phyloP scores from a whole-genome alignment of 1,284 basidiomycete species.

The Anthracocystis panici-leucophaei region DNA sequence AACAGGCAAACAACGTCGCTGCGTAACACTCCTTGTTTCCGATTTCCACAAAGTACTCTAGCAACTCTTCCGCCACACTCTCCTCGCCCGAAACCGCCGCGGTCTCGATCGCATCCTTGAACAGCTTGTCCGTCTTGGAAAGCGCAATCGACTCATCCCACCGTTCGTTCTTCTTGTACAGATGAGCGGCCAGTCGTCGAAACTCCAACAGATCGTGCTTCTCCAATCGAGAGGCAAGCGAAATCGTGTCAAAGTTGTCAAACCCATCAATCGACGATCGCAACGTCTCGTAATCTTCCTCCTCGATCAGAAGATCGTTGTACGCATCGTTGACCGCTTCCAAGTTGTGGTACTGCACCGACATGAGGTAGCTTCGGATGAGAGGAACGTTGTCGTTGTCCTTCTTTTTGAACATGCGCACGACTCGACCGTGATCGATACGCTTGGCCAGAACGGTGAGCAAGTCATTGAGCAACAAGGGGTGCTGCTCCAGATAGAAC shows the following conservation, averaged over 20 bases:
- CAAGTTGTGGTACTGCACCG: constrained; percentile 94
- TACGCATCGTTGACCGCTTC: constrained; percentile 98
- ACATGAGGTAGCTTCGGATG: constrained; percentile 94
- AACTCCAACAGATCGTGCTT: constrained; percentile 94
- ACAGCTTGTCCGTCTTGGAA: constrained; percentile 94
- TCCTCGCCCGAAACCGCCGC: constrained; percentile 83
- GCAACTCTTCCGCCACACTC: constrained; percentile 91
- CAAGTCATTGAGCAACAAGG: constrained; percentile 90
- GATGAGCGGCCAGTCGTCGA: constrained; percentile 85
- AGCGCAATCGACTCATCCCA: constrained; percentile 96
- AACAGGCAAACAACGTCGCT: constrained; percentile 88
- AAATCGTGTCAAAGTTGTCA: constrained; percentile 95
- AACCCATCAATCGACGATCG: constrained; percentile 96
- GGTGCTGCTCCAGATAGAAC: constrained; percentile 86
- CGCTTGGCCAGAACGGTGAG: constrained; percentile 90
- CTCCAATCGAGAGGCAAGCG: constrained; percentile 86
- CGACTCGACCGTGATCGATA: constrained; percentile 93
- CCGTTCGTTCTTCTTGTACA: constrained; percentile 95
- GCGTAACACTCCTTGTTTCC: constrained; percentile 99
- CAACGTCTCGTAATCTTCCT: constrained; percentile 97
- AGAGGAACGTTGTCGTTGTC: constrained; percentile 95
- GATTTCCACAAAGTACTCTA: constrained; percentile 87
- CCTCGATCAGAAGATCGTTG: constrained; percentile 95
- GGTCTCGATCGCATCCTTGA: constrained; percentile 94
- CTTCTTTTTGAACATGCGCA: constrained; percentile 84